A percentile compares a stretch with the other conserved stretches of the same genome.
Evolutionary conservation across 257 asterid species (phyloP).

Genomic region (Ehretia macrophylla): DNA sequence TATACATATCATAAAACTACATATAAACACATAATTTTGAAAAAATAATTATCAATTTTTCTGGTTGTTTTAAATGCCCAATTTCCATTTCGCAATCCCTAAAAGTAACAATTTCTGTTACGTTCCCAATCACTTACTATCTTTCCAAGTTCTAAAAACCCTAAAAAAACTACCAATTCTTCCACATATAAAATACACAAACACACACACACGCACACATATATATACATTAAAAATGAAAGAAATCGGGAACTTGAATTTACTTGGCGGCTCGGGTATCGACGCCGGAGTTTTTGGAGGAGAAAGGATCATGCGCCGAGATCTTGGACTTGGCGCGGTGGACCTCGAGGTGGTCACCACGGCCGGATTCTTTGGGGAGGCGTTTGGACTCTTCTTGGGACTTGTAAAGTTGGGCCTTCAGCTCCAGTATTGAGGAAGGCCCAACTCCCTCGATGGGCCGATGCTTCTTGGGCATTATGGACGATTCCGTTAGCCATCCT

Average conservation of each 20-base stretch:
- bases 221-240: background rate
- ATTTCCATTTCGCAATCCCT: background rate
- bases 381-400: constrained; percentile 93
- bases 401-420: constrained; percentile 88
- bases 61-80: no score
- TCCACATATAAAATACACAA: background rate
- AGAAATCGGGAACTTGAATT: constrained; percentile 9
- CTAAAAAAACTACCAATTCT: background rate
- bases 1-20: no score
- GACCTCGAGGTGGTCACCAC: constrained; percentile 54
- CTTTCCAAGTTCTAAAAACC: background rate
- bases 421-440: constrained; percentile 86
- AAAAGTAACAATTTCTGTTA: background rate
- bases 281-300: constrained; percentile 69
- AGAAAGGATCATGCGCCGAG: constrained; percentile 49
- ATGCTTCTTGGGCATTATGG: constrained; percentile 94
- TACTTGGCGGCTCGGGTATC: constrained; percentile 83
- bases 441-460: constrained; percentile 90
- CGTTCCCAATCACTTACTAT: background rate
- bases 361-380: constrained; percentile 59
- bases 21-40: background rate
- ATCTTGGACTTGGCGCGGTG: constrained; percentile 82
- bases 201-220: no score
- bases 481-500: constrained; percentile 98
- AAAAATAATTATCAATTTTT: no score